A percentile compares a stretch with the other conserved stretches of the same genome.
Evolutionary conservation across 805 yeast genomes (phyloP).

Genomic region (Candida suzukii): DNA sequence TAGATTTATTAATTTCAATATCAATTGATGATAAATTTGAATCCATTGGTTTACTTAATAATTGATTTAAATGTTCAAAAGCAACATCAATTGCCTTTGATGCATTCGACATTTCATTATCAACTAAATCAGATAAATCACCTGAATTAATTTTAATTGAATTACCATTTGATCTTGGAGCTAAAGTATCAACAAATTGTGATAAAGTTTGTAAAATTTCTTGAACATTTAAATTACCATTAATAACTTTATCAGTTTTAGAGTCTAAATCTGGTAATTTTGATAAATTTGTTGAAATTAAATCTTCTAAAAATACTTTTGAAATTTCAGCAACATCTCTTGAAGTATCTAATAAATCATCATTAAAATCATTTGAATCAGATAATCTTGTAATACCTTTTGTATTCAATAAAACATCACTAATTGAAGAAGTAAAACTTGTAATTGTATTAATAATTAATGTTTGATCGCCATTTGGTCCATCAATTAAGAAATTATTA

Average conservation of each 20-base stretch:
- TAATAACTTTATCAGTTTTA: slow-evolving; percentile 69
- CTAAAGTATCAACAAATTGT: slow-evolving; percentile 47
- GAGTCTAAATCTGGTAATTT: slow-evolving; percentile 47
- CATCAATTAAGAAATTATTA: slow-evolving; percentile 71
- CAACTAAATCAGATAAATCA: slow-evolving; percentile 66
- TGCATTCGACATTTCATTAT: slow-evolving; percentile 64
- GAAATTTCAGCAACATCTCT: slow-evolving; percentile 54
- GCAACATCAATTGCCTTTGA: slow-evolving; percentile 66
- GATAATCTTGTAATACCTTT: slow-evolving; percentile 62
- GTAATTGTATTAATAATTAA: slow-evolving; percentile 56
- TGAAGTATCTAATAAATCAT: slow-evolving; percentile 38
- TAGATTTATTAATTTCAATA: slow-evolving; percentile 66
- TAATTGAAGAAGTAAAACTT: slow-evolving; percentile 51
- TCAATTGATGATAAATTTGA: slow-evolving; percentile 50
- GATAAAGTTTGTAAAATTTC: slow-evolving; percentile 55
- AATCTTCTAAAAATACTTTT: slow-evolving; percentile 52
- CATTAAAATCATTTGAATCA: slow-evolving; percentile 44
- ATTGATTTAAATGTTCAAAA: slow-evolving; percentile 45
- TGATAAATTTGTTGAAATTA: slow-evolving; percentile 47
- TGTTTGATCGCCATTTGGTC: slow-evolving; percentile 52
- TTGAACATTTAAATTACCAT: slow-evolving; percentile 70
- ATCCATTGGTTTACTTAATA: slow-evolving; percentile 42
- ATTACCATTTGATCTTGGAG: slow-evolving; percentile 26
- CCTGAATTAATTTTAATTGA: slow-evolving; percentile 27
- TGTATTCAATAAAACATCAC: slow-evolving; percentile 57